Percentiles rank a stretch among this genome's conserved stretches.
These are phyloP conservation scores for Beauveria bassiana DNA, from an alignment of 2,329 filamentous ascomycete genomes.

Conservation along the genomic window DNA sequence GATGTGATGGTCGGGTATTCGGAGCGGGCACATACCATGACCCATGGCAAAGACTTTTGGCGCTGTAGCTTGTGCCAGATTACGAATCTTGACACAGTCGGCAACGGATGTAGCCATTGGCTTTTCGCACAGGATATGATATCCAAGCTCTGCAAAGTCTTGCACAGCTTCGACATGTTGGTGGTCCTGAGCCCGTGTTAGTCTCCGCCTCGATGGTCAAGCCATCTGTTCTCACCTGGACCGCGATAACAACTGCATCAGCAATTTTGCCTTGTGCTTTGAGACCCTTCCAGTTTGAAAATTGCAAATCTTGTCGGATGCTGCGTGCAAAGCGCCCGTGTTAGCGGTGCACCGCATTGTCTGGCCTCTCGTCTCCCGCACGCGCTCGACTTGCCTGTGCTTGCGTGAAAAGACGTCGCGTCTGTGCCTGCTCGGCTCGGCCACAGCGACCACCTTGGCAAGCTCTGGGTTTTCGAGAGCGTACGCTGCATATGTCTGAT, in stretches of 20 bases:
- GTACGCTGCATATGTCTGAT: constrained; percentile 14
- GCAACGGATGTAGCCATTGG: constrained; percentile 14
- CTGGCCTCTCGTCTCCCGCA: no score
- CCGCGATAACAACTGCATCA: constrained; percentile 13
- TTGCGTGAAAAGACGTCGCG: constrained; percentile 10
- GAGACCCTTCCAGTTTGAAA: constrained; percentile 11
- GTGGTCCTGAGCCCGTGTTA: constrained; percentile 11
- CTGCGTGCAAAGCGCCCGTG: background rate
- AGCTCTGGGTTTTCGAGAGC: constrained; percentile 12
- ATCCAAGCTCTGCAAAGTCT: constrained; percentile 24
- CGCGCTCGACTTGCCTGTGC: constrained; percentile 7
- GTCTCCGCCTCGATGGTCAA: background rate
- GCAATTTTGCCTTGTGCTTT: constrained; percentile 13
- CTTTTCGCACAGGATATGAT: constrained; percentile 15
- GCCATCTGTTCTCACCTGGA: background rate
- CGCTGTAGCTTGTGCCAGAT: background rate
- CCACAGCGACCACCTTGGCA: constrained; percentile 13
- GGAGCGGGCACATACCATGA: constrained; percentile 5
- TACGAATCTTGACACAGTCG: constrained; percentile 14
- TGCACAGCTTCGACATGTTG: constrained; percentile 22
- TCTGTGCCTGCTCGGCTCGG: constrained; percentile 12
- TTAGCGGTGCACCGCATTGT: background rate
- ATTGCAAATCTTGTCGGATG: constrained; percentile 11
- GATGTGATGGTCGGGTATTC: background rate
- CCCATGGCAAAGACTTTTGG: constrained; percentile 14